Base-by-base conservation (phyloP, 2,329 filamentous ascomycete species). In the Chrysoporthe puriensis region DNA sequence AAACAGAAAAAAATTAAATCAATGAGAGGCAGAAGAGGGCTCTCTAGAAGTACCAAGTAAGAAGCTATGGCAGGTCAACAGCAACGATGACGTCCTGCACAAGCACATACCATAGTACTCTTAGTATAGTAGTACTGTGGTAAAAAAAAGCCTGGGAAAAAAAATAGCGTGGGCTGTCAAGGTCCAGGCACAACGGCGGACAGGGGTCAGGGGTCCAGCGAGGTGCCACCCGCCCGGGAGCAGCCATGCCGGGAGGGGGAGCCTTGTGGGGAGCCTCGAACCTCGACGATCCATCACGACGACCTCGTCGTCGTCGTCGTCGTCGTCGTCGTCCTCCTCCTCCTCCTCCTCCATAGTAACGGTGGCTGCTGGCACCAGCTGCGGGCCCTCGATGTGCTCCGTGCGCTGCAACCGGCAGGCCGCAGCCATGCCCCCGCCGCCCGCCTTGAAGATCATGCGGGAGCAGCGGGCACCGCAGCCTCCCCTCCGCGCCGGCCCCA, bases 401-500 rank as follows among this genome's bases (percentile, higher is more conserved):
- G 26, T 26, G 26, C 26, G 26, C 26, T 26, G 26, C 26, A 26
- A 26, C 26, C 26, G 26, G 26, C 26, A 26, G 26, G 26, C 26
- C 2, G 26, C 26, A 26, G 26, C 26, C 26, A 26, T 26, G 26
- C 2, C 26, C 26, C 26, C 26, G 26, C 26, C 26, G 26, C 26
- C 26, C 26, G 26, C 26, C 58, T 42, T n/a, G 1, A 34, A 2
- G n/a, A 9, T 11, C 2, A 9, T 21, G 26, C 26, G 34, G 4
- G 7, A n/a, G 32, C 4, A 1, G 57, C 26, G 26, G 26, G 26
- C 26, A 26, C 26, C 26, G 26, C 26, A 26, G 26, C 26, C 26
- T 26, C 26, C 26, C 26, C 26, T 2, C n/a, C 9, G 61, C 32
- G 61, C 67, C 67, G 43, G 42, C 18, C 65, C 60, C n/a, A 46